These are phyloP conservation scores for Nicotiana sylvestris DNA, from an alignment of 257 asterid species.

Conservation along the genomic window DNA sequence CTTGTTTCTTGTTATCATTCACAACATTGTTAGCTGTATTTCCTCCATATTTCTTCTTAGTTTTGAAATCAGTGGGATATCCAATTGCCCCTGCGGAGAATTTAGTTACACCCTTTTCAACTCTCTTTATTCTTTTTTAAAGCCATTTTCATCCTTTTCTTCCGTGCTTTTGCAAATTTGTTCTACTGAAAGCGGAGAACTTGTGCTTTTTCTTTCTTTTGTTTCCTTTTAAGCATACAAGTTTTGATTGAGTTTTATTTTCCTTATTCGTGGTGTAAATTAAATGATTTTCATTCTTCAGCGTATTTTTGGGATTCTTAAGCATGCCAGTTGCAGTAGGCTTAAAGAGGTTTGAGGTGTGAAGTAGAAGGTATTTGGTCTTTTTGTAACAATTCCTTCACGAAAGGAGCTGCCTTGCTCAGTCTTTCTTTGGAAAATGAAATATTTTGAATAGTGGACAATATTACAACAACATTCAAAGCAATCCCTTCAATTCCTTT, in stretches of 20 bases:
- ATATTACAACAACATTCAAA: constrained; percentile 13
- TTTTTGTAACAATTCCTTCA: background rate
- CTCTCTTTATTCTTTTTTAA: background rate
- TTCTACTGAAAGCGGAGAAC: too few relatives aligned
- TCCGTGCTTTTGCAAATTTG: too few relatives aligned
- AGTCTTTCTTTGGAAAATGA: background rate
- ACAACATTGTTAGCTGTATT: too few relatives aligned
- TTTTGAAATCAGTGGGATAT: too few relatives aligned
- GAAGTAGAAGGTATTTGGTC: background rate
- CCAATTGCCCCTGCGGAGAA: too few relatives aligned
- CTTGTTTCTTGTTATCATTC: too few relatives aligned
- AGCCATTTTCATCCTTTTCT: background rate
- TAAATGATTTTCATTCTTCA: background rate
- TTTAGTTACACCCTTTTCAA: too few relatives aligned
- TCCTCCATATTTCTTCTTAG: too few relatives aligned
- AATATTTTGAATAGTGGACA: background rate
- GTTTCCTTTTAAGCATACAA: too few relatives aligned
- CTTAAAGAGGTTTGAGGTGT: constrained; percentile 41
- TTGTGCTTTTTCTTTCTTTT: too few relatives aligned
- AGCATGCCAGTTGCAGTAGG: constrained; percentile 62
- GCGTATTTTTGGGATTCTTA: constrained; percentile 44
- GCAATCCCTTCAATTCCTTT: constrained; percentile 40
- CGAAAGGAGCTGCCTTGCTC: background rate
- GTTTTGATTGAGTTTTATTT: background rate
- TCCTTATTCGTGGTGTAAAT: background rate